Evolutionary conservation across 176 grass and related monocot species (phyloP).

Genomic region (Eragrostis nindensis): DNA sequence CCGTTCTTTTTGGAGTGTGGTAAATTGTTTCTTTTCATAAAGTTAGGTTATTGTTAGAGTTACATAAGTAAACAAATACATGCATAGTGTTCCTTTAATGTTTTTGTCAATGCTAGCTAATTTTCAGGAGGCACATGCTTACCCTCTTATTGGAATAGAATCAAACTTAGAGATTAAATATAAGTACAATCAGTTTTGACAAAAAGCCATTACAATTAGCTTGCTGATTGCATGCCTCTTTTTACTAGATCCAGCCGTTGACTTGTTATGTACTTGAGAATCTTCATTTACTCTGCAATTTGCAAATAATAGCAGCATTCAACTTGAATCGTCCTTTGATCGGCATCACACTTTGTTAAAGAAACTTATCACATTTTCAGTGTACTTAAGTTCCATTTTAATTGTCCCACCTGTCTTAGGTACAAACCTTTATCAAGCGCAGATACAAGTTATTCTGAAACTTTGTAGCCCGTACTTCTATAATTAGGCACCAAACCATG

Average conservation of each 20-base stretch:
- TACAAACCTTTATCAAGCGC: background rate
- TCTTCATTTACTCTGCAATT: conserved; percentile 13
- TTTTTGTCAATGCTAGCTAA: conserved; percentile 7
- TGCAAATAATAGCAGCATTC: conserved; percentile 22
- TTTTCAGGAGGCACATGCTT: conserved; percentile 23
- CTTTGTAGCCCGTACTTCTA: background rate
- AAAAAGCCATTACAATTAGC: background rate
- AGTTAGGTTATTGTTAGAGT: conserved; percentile 5
- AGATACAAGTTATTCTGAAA: conserved; percentile 6
- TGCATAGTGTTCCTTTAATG: background rate
- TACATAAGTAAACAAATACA: conserved; percentile 5
- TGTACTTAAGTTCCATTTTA: conserved; percentile 14
- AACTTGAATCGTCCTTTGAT: conserved; percentile 30
- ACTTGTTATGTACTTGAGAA: background rate
- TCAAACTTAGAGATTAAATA: background rate
- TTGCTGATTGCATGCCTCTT: background rate
- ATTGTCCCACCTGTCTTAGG: background rate
- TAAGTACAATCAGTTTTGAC: background rate
- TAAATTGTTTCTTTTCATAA: conserved; percentile 7
- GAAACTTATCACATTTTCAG: conserved; percentile 12
- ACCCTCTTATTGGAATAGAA: conserved; percentile 1
- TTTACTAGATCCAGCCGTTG: background rate
- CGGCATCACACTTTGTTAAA: background rate
- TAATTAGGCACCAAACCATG: background rate
- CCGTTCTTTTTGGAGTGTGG: background rate